phyloP scores from a whole-genome alignment of 352 stramenopile genomes.

The Phytophthora palmivora region DNA sequence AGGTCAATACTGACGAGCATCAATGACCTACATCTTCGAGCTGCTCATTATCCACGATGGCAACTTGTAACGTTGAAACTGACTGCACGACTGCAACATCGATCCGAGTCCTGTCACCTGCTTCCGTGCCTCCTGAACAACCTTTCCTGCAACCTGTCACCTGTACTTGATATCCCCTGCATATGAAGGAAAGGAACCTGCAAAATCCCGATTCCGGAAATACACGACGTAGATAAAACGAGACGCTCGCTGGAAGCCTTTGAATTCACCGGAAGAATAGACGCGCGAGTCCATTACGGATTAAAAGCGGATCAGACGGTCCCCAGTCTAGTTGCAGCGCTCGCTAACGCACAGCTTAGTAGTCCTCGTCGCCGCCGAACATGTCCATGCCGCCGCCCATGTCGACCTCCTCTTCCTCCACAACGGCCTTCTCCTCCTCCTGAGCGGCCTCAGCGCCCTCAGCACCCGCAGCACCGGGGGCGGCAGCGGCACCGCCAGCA shows the following conservation, averaged over 20 bases:
- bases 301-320: conserved; percentile 47
- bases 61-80: too few relatives aligned
- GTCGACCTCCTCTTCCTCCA: conserved; percentile 76
- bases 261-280: conserved; percentile 52
- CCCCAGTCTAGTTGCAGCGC: conserved; percentile 40
- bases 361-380: conserved; percentile 69
- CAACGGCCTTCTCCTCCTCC: conserved; percentile 61
- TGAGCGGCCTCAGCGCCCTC: conserved; percentile 52
- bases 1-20: too few relatives aligned
- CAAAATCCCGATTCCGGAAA: conserved; percentile 6
- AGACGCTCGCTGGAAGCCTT: conserved; percentile 34
- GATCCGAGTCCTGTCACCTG: neutral
- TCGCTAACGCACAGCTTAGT: conserved; percentile 51
- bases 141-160: conserved; percentile 10
- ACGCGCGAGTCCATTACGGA: conserved; percentile 61
- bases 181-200: conserved; percentile 1
- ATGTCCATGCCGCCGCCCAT: conserved; percentile 77
- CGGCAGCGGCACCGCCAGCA: conserved; percentile 46
- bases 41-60: too few relatives aligned
- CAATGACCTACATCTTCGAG: too few relatives aligned
- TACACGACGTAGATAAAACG: conserved; percentile 18
- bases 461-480: conserved; percentile 42
- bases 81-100: too few relatives aligned
- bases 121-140: neutral
- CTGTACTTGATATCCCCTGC: conserved; percentile 5